Conservation (phyloP, 75 land plant species). For the Sequoia sempervirens region DNA sequence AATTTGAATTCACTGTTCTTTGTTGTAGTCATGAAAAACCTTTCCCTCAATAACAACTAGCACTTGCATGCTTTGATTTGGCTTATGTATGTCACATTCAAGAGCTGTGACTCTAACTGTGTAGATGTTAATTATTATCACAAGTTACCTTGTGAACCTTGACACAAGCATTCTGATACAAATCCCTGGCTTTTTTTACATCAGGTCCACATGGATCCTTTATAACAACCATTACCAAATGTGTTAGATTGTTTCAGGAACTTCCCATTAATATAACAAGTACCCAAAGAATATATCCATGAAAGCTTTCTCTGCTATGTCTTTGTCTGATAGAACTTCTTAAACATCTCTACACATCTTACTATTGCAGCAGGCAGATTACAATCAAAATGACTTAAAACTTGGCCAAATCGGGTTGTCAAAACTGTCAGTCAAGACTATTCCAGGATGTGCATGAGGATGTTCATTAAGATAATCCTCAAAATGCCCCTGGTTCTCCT, state of each 20-base stretch:
- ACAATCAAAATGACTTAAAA: no score
- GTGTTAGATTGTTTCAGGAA: no score
- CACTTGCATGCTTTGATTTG: constrained; percentile 22
- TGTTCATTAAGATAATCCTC: constrained; percentile 52
- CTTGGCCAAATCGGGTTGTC: no score
- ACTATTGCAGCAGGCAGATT: no score
- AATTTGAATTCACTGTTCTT: constrained; percentile 36
- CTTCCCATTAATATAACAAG: no score
- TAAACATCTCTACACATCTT: no score
- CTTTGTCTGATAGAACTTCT: no score
- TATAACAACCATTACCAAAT: no score
- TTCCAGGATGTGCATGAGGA: constrained; percentile 57
- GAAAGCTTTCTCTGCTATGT: no score
- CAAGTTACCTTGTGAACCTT: constrained; percentile 98
- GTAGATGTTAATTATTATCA: constrained; percentile 53
- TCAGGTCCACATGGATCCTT: no score
- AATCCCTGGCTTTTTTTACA: no score
- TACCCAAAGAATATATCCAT: no score
- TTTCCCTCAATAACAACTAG: constrained; percentile 70
- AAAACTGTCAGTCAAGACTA: constrained; percentile 61
- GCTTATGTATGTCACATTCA: constrained; percentile 81
- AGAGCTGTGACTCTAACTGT: constrained; percentile 93
- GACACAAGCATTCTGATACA: neutral
- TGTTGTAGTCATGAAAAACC: constrained; percentile 55
- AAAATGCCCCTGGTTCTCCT: constrained; percentile 65